Percentiles rank a stretch among this genome's conserved stretches.
Evolutionary conservation across 192 early-diverging fungal species (phyloP).

Genomic region (Anaeromyces robustus): DNA sequence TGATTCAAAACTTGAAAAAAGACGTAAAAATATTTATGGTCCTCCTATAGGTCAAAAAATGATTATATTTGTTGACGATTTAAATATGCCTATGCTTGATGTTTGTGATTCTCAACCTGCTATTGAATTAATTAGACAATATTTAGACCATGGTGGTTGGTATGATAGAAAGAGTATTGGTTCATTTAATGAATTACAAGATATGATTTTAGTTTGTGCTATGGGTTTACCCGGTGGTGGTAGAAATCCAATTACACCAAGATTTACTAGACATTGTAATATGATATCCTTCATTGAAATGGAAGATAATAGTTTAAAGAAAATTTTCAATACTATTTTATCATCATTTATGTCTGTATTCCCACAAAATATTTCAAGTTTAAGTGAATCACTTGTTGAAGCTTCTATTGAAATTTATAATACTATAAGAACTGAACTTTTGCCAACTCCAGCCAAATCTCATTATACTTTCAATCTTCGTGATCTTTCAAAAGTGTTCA

Average conservation of each 20-base stretch:
- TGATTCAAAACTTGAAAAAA: constrained; percentile 42
- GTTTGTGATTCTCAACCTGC: constrained; percentile 40
- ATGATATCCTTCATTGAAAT: constrained; percentile 32
- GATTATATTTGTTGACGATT: constrained; percentile 40
- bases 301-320: constrained; percentile 28
- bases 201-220: constrained; percentile 39
- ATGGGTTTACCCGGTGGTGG: constrained; percentile 49
- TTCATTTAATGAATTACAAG: constrained; percentile 42
- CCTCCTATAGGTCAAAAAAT: constrained; percentile 31
- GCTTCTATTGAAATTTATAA: constrained; percentile 34
- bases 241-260: constrained; percentile 29
- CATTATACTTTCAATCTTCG: constrained; percentile 47
- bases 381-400: constrained; percentile 20
- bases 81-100: constrained; percentile 46
- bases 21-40: constrained; percentile 38
- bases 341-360: constrained; percentile 33
- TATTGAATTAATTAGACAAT: constrained; percentile 38
- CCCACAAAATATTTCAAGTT: constrained; percentile 10
- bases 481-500: constrained; percentile 36
- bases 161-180: constrained; percentile 38
- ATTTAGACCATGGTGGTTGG: constrained; percentile 47
- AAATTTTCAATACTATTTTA: constrained; percentile 35
- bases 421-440: constrained; percentile 28
- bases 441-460: constrained; percentile 39
- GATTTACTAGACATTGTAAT: constrained; percentile 40